Evolutionary conservation across 2,329 filamentous ascomycete genomes (phyloP).

Genomic region (Botrytis byssoidea): DNA sequence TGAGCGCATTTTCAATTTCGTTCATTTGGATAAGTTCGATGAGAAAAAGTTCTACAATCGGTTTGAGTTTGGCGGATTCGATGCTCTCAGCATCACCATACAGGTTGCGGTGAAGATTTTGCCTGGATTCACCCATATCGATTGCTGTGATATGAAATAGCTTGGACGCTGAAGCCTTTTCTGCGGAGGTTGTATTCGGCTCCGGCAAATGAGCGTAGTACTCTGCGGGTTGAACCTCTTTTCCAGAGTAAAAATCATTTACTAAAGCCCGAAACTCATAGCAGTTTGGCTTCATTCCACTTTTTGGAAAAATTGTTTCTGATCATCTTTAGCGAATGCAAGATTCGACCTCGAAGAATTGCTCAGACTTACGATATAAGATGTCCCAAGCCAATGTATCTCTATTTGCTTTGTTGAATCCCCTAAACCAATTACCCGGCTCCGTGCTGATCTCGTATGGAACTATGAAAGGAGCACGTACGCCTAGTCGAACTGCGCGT

Average conservation of each 20-base stretch:
- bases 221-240: neutral
- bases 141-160: neutral
- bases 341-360: neutral
- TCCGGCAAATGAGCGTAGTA: neutral
- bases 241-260: conserved; percentile 2
- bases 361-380: neutral
- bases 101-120: conserved; percentile 4
- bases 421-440: neutral
- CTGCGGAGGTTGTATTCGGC: neutral
- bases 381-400: neutral
- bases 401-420: neutral
- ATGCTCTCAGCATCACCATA: neutral
- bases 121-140: neutral
- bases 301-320: neutral
- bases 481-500: neutral
- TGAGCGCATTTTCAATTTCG: conserved; percentile 4
- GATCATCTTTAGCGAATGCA: neutral
- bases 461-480: neutral
- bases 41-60: neutral
- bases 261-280: conserved; percentile 2
- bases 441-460: neutral
- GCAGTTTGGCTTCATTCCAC: neutral
- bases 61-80: neutral
- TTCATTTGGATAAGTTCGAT: conserved; percentile 1
- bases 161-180: neutral